Percentiles rank a stretch among this genome's conserved stretches.
Conservation (phyloP, 2,329 filamentous ascomycete genomes). For the Aspergillus amoenus region DNA sequence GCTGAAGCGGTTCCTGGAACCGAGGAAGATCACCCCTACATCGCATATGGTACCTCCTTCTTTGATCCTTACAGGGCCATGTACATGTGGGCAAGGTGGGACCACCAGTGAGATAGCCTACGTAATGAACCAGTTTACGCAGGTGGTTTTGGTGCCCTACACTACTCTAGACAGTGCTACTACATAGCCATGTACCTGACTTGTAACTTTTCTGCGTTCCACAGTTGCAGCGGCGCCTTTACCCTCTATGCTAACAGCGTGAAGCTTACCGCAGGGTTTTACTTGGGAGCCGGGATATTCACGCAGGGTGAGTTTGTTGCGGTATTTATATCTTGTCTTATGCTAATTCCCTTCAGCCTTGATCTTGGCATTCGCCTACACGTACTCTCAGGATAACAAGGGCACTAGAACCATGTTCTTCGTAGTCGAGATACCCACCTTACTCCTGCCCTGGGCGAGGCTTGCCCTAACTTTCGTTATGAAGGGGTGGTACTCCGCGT, state of each 20-base stretch:
- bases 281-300: conserved; percentile 35
- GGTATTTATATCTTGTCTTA: neutral
- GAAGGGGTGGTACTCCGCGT: conserved; percentile 55
- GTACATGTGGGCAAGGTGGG: conserved; percentile 73
- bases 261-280: conserved; percentile 44
- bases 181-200: conserved; percentile 18
- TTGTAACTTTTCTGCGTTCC: conserved; percentile 16
- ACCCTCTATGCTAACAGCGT: conserved; percentile 31
- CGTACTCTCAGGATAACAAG: conserved; percentile 80
- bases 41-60: conserved; percentile 62
- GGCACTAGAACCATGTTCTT: conserved; percentile 75
- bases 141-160: conserved; percentile 68
- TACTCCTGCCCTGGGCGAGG: conserved; percentile 78
- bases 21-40: conserved; percentile 77
- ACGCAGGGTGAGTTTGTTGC: conserved; percentile 35
- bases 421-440: conserved; percentile 78
- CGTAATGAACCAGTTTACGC: conserved; percentile 55
- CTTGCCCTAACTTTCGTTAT: conserved; percentile 72
- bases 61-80: conserved; percentile 56
- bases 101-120: conserved; percentile 67
- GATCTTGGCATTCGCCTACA: conserved; percentile 78
- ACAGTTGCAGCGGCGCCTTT: conserved; percentile 14
- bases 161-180: conserved; percentile 37
- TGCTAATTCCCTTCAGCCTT: conserved; percentile 61
- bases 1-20: conserved; percentile 81